Base-by-base conservation (phyloP, 2,329 filamentous ascomycete species). In the Salinomyces thailandicus region DNA sequence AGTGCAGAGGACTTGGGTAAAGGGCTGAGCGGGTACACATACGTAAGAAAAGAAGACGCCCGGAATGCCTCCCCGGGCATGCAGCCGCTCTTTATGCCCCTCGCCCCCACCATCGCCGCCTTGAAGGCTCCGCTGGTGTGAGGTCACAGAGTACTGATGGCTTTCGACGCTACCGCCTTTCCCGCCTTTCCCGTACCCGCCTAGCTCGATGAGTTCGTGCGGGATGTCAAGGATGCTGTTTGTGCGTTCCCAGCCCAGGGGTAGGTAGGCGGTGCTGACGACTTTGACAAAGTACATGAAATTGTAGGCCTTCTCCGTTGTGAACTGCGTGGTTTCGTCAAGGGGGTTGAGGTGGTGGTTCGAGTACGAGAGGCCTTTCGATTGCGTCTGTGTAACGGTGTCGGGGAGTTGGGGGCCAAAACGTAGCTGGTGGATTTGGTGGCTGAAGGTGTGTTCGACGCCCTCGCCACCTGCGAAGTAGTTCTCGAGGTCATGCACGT, bases 201-300 rank as follows among this genome's bases (percentile, higher is more conserved):
- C 84, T 33, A 91, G 66, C 36, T 77, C 76, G 9, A 74, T 63
- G 31, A 72, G 66, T 31, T 79, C 53, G 36, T 61, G 52, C 16
- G 58, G 52, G 11, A 55, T 47, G 18, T 60, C 53, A 18, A 60
- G 49, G 17, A 56, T 44, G 11, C 43, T 48, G 37, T 59, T 62
- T 41, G 70, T 71, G 52, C 77, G 75, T 56, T 86, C 79, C 85
- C 85, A 93, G 45, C 86, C 86, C 1, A 98, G 73, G 2, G 91
- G 86, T 17, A 96, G 73, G 60, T 96, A 98, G 1, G 86, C 89
- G 2, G 91, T 98, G 3, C 84, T 85, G 19, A 98, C 91, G 39
- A 98, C 91, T 71, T 98, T 98, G 63, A 98, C 73, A 62, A 98
- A 98, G 69, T 98, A 98, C 85, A 96, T 94, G 62, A 80, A 98